phyloP scores from a whole-genome alignment of 1,284 basidiomycete genomes.

The Fomitopsis schrenkii region DNA sequence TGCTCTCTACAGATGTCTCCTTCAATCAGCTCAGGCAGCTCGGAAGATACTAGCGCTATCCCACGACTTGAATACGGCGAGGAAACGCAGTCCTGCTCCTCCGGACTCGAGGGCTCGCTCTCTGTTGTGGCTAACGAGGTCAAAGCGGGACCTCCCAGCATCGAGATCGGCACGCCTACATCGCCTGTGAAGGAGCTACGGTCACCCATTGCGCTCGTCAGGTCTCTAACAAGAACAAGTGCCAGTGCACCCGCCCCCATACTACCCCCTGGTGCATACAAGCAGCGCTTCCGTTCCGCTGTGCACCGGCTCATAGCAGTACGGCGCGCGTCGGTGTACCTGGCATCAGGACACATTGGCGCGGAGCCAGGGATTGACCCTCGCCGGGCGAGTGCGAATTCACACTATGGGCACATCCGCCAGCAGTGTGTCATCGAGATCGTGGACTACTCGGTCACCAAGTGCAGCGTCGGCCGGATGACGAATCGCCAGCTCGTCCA shows the following conservation, averaged over 20 bases:
- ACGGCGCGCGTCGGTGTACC: constrained; percentile 43
- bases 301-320: constrained; percentile 55
- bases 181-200: background rate
- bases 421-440: constrained; percentile 60
- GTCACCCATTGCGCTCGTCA: background rate
- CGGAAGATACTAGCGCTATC: background rate
- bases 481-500: constrained; percentile 50
- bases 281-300: constrained; percentile 38
- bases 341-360: constrained; percentile 37
- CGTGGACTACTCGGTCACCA: constrained; percentile 54
- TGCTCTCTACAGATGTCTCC: background rate
- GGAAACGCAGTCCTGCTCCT: background rate
- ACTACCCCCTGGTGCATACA: background rate
- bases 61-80: background rate
- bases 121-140: background rate
- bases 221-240: background rate
- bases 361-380: constrained; percentile 68
- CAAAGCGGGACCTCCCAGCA: background rate
- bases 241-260: background rate
- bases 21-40: background rate
- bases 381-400: constrained; percentile 43
- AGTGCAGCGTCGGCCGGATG: constrained; percentile 48
- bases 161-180: background rate
- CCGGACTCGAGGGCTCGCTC: background rate
- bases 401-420: constrained; percentile 48